Evolutionary conservation across 1,284 basidiomycete genomes (phyloP).

Genomic region (Malassezia dermatis): DNA sequence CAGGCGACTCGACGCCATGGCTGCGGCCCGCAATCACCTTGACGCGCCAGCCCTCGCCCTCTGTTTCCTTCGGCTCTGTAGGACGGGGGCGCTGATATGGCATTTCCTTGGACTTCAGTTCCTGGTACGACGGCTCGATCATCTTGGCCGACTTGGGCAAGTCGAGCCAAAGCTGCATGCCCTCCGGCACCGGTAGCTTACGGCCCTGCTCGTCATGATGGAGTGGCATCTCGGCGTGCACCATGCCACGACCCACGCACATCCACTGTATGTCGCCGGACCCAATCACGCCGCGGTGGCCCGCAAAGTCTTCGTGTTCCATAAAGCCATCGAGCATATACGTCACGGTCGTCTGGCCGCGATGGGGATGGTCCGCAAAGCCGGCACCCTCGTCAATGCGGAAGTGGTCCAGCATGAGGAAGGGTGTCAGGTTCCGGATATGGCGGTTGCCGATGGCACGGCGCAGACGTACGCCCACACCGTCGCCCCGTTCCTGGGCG

Average conservation of each 20-base stretch:
- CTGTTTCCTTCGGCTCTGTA: conserved; percentile 61
- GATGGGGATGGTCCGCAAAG: conserved; percentile 66
- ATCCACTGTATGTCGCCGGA: conserved; percentile 53
- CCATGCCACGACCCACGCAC: conserved; percentile 28
- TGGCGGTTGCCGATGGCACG: conserved; percentile 70
- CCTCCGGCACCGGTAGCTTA: conserved; percentile 57
- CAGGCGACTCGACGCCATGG: conserved; percentile 73
- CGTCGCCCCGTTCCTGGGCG: conserved; percentile 72
- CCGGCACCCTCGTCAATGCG: conserved; percentile 54
- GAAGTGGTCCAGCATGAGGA: conserved; percentile 58
- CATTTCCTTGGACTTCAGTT: conserved; percentile 50
- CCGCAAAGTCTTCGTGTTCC: conserved; percentile 82
- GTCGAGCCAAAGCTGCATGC: conserved; percentile 88
- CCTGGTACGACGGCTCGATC: conserved; percentile 55
- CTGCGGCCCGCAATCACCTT: conserved; percentile 82
- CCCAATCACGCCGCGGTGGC: conserved; percentile 61
- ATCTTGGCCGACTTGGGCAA: conserved; percentile 78
- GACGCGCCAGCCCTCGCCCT: conserved; percentile 60
- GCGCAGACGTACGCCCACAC: conserved; percentile 76
- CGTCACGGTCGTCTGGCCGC: conserved; percentile 53
- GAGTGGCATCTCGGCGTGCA: conserved; percentile 64
- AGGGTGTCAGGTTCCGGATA: conserved; percentile 74
- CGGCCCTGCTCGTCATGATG: conserved; percentile 55
- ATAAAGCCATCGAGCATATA: conserved; percentile 77
- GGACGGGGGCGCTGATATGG: conserved; percentile 54